phyloP scores from a whole-genome alignment of 2,329 filamentous ascomycete species.

The Xylariaceae sp. region DNA sequence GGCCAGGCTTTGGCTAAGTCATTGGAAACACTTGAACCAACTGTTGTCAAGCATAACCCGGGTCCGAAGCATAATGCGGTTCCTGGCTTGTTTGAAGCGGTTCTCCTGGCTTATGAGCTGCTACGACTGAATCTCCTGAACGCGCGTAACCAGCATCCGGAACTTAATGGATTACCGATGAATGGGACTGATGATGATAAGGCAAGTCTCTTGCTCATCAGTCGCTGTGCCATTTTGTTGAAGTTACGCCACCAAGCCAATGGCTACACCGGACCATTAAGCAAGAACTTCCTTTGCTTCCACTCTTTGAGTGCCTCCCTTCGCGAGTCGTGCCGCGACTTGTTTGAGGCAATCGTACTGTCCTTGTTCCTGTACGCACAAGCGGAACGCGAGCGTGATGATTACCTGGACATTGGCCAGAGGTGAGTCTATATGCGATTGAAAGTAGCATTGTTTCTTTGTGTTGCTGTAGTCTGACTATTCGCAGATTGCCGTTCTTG shows the following conservation, averaged over 20 bases:
- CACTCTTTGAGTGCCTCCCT: constrained; percentile 77
- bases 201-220: constrained; percentile 72
- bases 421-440: constrained; percentile 44
- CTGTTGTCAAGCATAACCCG: constrained; percentile 39
- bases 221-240: constrained; percentile 76
- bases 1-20: constrained; percentile 72
- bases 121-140: constrained; percentile 74
- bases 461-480: constrained; percentile 15
- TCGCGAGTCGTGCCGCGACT: constrained; percentile 71
- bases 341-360: constrained; percentile 76
- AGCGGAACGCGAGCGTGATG: constrained; percentile 62
- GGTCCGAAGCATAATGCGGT: constrained; percentile 36
- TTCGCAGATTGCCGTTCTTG: constrained; percentile 57
- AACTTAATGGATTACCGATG: constrained; percentile 51
- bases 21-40: constrained; percentile 56
- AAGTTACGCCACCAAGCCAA: constrained; percentile 77
- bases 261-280: constrained; percentile 91
- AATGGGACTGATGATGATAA: constrained; percentile 66
- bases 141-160: constrained; percentile 54
- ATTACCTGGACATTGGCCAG: constrained; percentile 64
- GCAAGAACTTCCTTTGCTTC: constrained; percentile 82
- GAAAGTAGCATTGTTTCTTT: constrained; percentile 1
- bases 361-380: constrained; percentile 79
- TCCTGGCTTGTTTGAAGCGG: constrained; percentile 63
- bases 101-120: constrained; percentile 80